Evolutionary conservation across 345 rosid genomes (phyloP).

Genomic region (Populus davidiana): DNA sequence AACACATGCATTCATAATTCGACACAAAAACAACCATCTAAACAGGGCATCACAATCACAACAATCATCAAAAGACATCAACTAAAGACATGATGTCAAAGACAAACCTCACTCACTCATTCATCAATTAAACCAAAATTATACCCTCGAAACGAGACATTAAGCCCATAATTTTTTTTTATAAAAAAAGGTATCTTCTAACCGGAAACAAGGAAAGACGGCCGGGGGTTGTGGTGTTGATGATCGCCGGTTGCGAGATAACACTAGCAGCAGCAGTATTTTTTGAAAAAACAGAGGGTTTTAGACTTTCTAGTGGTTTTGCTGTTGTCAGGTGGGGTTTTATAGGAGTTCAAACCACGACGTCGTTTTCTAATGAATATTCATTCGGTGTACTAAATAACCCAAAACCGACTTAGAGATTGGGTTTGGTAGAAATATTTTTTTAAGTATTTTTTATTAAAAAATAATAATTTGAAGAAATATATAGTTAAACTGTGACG

Average conservation of each 20-base stretch:
- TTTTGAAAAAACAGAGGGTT: neutral
- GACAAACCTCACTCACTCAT: neutral
- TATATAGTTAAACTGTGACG: too few species aligned
- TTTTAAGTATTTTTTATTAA: too few species aligned
- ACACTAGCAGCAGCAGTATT: neutral
- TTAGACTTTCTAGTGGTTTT: neutral
- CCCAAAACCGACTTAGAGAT: neutral
- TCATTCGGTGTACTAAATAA: neutral
- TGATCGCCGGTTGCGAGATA: neutral
- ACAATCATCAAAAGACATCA: neutral
- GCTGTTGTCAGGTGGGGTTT: neutral
- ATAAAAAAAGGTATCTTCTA: too few species aligned
- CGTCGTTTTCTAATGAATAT: neutral
- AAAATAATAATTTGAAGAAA: too few species aligned
- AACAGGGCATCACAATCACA: neutral
- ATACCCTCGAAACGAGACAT: neutral
- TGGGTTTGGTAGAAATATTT: too few species aligned
- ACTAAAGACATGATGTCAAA: neutral
- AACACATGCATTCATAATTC: too few species aligned
- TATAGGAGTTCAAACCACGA: neutral
- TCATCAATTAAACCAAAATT: neutral
- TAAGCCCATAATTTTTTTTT: neutral
- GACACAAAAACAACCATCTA: too few species aligned
- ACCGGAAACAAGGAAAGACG: neutral
- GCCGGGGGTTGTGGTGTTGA: neutral